Evolutionary conservation across 768 basidiomycete species (phyloP), one percentile per base, ranked within the genome.

Genomic region (Lyophyllum shimeji): DNA sequence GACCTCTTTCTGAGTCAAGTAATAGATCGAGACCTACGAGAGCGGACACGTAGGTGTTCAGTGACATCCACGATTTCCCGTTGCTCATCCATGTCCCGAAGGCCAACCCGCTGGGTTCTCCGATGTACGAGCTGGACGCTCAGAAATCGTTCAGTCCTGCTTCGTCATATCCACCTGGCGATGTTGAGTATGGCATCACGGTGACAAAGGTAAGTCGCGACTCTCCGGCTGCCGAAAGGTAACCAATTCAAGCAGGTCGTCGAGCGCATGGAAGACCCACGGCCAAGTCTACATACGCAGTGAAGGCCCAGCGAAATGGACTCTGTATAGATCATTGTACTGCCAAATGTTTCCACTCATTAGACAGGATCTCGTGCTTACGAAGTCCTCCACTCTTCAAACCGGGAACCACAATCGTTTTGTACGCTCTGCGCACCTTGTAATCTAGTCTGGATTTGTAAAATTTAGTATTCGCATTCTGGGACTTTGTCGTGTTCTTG

Each of bases 161-260:
- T 7, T 25, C 59, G 3, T 59, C 58, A 18, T 53, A 56, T 46
- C 7, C 13, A 11, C 39, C 47, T 18, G 39, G 24, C 11, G 59
- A 59, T n/a, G 50, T 53, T 11, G 58, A 60, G 24, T 53, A 46
- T n/a, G 59, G 59, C 11, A 60, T 56, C 15, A 56, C 46, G 21
- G 59, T 60, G 43, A 60, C 59, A 3, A 60, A 60, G 33, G 59
- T 53, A 21, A 21, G 24, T 55, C 34, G 12, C 31, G 20, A 44
- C 25, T 2, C 17, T 29, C 21, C 23, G 1, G 1, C 15, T 37
- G 1, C 9, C 8, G 8, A 48, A 3, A 1, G 3, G 3, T 44
- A 44, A 1, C 20, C n/a, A 31, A 2, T 48, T 2, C 11, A 17
- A 7, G 40, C 8, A 60, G 59, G 59, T 56, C 18, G 55, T 53